phyloP scores from a whole-genome alignment of 371 early-diverging fungal species.

The Chytridiales sp. region DNA sequence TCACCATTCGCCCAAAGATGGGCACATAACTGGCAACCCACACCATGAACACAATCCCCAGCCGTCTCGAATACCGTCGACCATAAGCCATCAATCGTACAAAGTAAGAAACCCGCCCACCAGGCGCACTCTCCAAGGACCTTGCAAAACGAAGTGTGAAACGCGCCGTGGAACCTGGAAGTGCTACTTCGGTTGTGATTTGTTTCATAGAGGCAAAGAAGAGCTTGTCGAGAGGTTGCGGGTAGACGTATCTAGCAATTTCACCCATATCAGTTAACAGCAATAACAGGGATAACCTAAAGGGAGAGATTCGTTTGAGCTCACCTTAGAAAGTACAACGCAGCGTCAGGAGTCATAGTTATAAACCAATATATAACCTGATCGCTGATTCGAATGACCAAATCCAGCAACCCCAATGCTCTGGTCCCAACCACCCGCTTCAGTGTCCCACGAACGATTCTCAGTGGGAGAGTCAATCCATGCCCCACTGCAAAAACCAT shows the following conservation, averaged over 20 bases:
- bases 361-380: constrained; percentile 21
- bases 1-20: constrained; percentile 22
- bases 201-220: constrained; percentile 32
- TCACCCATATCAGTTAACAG: background rate
- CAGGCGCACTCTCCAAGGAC: constrained; percentile 11
- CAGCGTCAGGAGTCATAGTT: constrained; percentile 28
- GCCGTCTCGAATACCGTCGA: constrained; percentile 22
- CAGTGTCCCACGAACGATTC: constrained; percentile 14
- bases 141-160: constrained; percentile 29
- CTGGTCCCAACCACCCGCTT: constrained; percentile 14
- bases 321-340: constrained; percentile 24
- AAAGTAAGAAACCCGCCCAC: constrained; percentile 14
- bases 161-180: constrained; percentile 18
- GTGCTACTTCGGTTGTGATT: constrained; percentile 10
- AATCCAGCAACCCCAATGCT: constrained; percentile 14
- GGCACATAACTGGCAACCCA: constrained; percentile 21
- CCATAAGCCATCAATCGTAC: constrained; percentile 23
- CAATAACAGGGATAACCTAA: background rate
- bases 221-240: constrained; percentile 33
- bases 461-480: constrained; percentile 25
- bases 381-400: constrained; percentile 11
- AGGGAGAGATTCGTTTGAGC: background rate
- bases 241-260: constrained; percentile 25
- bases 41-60: constrained; percentile 18
- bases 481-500: constrained; percentile 17